phyloP scores from a whole-genome alignment of 164 flowering plant genomes.

The Magnolia officinalis region DNA sequence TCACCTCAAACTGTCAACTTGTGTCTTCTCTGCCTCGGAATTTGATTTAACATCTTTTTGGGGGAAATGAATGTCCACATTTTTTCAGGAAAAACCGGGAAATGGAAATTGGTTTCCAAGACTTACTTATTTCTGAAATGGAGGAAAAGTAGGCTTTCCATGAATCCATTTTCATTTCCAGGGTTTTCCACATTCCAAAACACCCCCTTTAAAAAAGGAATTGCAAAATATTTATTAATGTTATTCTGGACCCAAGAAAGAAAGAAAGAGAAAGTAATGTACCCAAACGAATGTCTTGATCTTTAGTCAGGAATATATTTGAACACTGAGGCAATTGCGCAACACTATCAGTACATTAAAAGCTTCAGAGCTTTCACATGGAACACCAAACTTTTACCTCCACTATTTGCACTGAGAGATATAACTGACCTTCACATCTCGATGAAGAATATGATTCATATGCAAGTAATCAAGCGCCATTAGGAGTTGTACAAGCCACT shows the following conservation, averaged over 20 bases:
- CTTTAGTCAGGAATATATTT: slow-evolving; percentile 92
- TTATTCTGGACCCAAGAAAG: neutral
- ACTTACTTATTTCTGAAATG: no score
- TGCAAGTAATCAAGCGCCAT: slow-evolving; percentile 98
- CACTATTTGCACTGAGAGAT: slow-evolving; percentile 6
- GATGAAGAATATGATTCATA: slow-evolving; percentile 86
- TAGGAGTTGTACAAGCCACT: slow-evolving; percentile 94
- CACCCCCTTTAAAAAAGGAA: neutral
- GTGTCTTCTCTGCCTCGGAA: no score
- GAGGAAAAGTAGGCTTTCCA: no score
- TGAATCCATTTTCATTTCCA: neutral
- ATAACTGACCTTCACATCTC: slow-evolving; percentile 93
- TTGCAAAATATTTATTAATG: no score
- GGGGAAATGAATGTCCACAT: no score
- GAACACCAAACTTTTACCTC: neutral
- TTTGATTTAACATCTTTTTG: no score
- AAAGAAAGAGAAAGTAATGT: slow-evolving; percentile 9
- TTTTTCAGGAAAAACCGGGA: no score
- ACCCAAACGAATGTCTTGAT: slow-evolving; percentile 91
- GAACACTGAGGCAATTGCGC: slow-evolving; percentile 70
- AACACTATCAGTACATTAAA: slow-evolving; percentile 24
- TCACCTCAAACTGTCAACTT: no score
- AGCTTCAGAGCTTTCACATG: slow-evolving; percentile 9
- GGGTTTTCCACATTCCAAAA: neutral
- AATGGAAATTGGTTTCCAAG: no score